Evolutionary conservation across 768 basidiomycete species (phyloP), one percentile per base, ranked within the genome.

Genomic region (Candolleomyces eurysporus): DNA sequence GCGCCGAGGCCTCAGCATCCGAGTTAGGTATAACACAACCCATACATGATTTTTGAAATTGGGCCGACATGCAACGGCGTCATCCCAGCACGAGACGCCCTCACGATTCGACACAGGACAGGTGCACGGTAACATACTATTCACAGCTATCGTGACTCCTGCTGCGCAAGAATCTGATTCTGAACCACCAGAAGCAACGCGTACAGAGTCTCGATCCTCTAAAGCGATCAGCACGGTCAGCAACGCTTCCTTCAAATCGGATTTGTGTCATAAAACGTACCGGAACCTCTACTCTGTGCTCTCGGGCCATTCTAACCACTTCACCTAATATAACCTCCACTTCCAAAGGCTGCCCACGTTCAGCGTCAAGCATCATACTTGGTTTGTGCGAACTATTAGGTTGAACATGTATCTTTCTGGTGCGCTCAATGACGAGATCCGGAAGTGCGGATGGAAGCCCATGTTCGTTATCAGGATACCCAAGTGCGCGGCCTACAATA

Each of bases 171-270:
- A 45, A 83, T 78, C 69, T 88, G 85, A 59, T 86, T 84, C 71
- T 88, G 86, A 9, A 87, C 72, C n/a, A 88, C 80, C 32, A 84
- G 70, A 19, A 88, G 68, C 26, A 87, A 71, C 7, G 79, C 81
- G 65, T 88, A 88, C n/a, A 87, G 63, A 53, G 80, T 82, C 69
- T 87, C 84, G 31, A 87, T 77, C n/a, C 84, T 80, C 87, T 87
- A 14, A 14, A 62, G 48, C 3, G 30, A 57, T 16, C 31, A 36
- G 57, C 11, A 57, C 11, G 17, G 42, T 61, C 17, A 13, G 46
- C 22, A 39, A 40, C 26, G 22, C 21, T 14, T 36, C 30, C 19
- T 21, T 43, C n/a, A 51, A 50, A 7, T 32, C 52, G 36, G 50
- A 16, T 13, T 31, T 21, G 22, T n/a, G n/a, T 48, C 45, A 57